Evolutionary conservation across 2,329 filamentous ascomycete genomes (phyloP).

Genomic region (Periconia sp.): DNA sequence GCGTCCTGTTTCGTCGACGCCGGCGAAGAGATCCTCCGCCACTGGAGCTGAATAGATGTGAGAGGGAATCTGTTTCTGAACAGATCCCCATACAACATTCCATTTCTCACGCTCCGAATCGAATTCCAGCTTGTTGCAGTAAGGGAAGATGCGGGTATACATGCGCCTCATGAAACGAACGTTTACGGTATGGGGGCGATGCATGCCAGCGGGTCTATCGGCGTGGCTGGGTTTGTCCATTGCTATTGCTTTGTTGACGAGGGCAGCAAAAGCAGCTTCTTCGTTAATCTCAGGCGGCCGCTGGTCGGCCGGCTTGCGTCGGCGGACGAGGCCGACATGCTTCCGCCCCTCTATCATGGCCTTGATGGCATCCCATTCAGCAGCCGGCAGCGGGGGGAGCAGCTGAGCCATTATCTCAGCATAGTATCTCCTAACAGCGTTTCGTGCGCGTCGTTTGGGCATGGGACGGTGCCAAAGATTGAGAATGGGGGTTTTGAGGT

Average conservation of each 20-base stretch:
- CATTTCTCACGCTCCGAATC: slow-evolving; percentile 30
- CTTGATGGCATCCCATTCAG: slow-evolving; percentile 48
- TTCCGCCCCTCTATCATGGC: slow-evolving; percentile 41
- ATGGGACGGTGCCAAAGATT: slow-evolving; percentile 52
- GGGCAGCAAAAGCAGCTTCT: slow-evolving; percentile 5
- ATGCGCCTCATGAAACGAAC: slow-evolving; percentile 49
- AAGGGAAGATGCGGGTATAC: slow-evolving; percentile 45
- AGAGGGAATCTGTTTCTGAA: slow-evolving; percentile 10
- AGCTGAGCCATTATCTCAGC: slow-evolving; percentile 45
- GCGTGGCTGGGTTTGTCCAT: slow-evolving; percentile 30
- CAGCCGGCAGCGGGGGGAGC: slow-evolving; percentile 47
- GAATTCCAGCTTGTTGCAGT: slow-evolving; percentile 48
- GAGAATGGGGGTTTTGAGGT: slow-evolving; percentile 42
- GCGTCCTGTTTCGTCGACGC: slow-evolving; percentile 26
- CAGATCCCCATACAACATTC: slow-evolving; percentile 28
- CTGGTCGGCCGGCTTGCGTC: slow-evolving; percentile 16
- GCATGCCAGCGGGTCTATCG: slow-evolving; percentile 21
- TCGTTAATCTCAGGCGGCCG: background rate
- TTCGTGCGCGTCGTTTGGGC: slow-evolving; percentile 47
- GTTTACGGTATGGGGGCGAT: slow-evolving; percentile 43
- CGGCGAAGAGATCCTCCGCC: slow-evolving; percentile 28
- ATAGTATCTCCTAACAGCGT: slow-evolving; percentile 49
- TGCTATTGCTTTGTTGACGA: slow-evolving; percentile 20
- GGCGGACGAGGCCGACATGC: slow-evolving; percentile 25
- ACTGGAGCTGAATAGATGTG: slow-evolving; percentile 18